Evolutionary conservation across 2,329 filamentous ascomycete species (phyloP), one percentile per base, ranked within the genome.

Genomic region (Colletotrichum gloeosporioides): DNA sequence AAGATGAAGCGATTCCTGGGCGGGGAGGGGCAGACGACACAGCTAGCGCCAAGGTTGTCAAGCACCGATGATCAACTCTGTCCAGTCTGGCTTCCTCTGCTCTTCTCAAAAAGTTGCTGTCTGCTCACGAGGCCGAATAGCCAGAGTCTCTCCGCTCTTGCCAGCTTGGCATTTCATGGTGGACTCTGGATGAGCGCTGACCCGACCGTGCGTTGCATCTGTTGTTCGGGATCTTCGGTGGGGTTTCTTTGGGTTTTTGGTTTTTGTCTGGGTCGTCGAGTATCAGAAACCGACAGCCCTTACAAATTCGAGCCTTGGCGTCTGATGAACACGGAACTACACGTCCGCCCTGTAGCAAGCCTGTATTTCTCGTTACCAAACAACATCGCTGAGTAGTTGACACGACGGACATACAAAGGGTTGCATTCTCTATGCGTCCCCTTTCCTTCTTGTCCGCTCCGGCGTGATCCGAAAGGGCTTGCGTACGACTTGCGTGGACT

Each of bases 231-330:
- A 27, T n/a, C 27, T 49, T 25, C 53, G 49, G 29, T 27, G 64
- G 65, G 22, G 55, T 15, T 18, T 69, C 61, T 34, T 22, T 64
- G 34, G 36, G 22, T 69, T 61, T 32, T 4, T 64, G 34, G 36
- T 29, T 69, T 61, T 32, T 4, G 44, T 53, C 12, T 53, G 32
- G 25, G 67, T 22, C 25, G 34, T n/a, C n/a, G 69, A 67, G 73
- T 75, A 67, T 75, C 73, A 72, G 69, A 55, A 32, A 25, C 4
- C 34, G 10, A 44, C 25, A 18, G 61, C 25, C 63, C 22, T 67
- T 75, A 67, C 68, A 72, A 75, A 75, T 75, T 29, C 53, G 29
- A 44, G 73, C 53, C 69, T 75, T 72, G 73, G 69, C 62, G 73
- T 67, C n/a, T 75, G 69, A 72, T 59, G 44, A 27, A 57, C 55